Evolutionary conservation across 768 basidiomycete species (phyloP).

Genomic region (Panaeolus papilionaceus): DNA sequence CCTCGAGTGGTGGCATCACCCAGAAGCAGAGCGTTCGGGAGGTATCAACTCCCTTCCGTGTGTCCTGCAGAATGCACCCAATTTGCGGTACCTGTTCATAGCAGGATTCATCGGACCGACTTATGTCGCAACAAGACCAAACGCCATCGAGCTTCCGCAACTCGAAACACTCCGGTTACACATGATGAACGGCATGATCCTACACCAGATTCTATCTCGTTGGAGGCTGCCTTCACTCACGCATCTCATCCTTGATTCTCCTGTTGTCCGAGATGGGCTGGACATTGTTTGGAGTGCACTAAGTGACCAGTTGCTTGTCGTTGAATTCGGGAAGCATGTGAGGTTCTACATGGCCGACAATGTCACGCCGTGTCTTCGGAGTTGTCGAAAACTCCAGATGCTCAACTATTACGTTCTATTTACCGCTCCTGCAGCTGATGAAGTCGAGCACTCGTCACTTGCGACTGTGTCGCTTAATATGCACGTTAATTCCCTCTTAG

Average conservation of each 20-base stretch:
- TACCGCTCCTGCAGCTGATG: conserved; percentile 39
- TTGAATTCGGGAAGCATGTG: conserved; percentile 65
- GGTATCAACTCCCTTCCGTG: conserved; percentile 67
- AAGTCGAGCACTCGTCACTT: conserved; percentile 39
- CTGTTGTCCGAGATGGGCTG: conserved; percentile 43
- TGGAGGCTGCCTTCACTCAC: conserved; percentile 63
- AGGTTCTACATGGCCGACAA: conserved; percentile 59
- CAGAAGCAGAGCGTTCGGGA: conserved; percentile 62
- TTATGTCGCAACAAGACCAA: conserved; percentile 30
- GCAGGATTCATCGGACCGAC: conserved; percentile 49
- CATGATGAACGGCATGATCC: conserved; percentile 53
- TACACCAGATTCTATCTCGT: conserved; percentile 48
- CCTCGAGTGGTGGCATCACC: conserved; percentile 74
- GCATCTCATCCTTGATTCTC: conserved; percentile 58
- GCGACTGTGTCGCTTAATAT: conserved; percentile 58
- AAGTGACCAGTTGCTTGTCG: conserved; percentile 54
- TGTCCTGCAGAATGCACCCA: conserved; percentile 59
- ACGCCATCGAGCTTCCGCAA: conserved; percentile 44
- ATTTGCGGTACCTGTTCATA: conserved; percentile 62
- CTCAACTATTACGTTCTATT: conserved; percentile 66
- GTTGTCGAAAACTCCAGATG: conserved; percentile 51
- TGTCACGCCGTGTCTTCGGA: conserved; percentile 50
- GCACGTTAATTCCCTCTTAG: conserved; percentile 48
- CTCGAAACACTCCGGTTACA: conserved; percentile 62
- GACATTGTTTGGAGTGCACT: conserved; percentile 55